Conservation (phyloP, 2,329 filamentous ascomycete genomes). For the Nigrospora sphaerica region DNA sequence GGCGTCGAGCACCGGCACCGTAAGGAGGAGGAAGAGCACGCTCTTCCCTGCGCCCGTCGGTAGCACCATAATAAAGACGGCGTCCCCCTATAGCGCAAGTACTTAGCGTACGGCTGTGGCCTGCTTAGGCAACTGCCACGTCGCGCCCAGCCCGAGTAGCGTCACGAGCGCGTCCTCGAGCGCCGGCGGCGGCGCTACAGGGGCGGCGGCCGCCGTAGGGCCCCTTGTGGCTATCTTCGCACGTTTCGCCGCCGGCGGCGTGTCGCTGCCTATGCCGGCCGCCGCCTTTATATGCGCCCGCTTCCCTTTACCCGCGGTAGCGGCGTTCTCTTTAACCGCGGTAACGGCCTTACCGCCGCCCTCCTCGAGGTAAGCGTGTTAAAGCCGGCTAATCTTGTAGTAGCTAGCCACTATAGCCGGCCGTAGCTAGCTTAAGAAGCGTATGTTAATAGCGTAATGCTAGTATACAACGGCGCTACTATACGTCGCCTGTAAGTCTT, state of each 20-base stretch:
- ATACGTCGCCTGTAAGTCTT: too few relatives aligned
- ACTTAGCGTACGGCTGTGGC: too few relatives aligned
- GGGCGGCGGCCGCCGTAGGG: too few relatives aligned
- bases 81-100: too few relatives aligned
- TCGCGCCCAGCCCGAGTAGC: neutral
- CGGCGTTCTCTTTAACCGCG: neutral
- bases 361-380: neutral
- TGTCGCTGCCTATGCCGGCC: neutral
- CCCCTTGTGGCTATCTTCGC: neutral
- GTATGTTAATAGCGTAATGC: neutral
- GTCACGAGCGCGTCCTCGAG: too few relatives aligned
- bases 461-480: neutral
- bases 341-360: too few relatives aligned
- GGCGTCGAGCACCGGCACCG: neutral
- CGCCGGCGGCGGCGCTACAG: neutral
- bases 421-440: neutral
- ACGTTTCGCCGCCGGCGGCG: neutral
- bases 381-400: neutral
- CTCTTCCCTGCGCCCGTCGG: neutral
- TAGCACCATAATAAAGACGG: too few relatives aligned
- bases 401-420: neutral
- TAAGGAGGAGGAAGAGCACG: neutral
- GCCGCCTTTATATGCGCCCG: too few relatives aligned
- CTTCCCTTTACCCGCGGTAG: too few relatives aligned
- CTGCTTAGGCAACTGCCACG: neutral